Evolutionary conservation across 805 yeast genomes (phyloP).

Genomic region (Metschnikowia santaceciliae): DNA sequence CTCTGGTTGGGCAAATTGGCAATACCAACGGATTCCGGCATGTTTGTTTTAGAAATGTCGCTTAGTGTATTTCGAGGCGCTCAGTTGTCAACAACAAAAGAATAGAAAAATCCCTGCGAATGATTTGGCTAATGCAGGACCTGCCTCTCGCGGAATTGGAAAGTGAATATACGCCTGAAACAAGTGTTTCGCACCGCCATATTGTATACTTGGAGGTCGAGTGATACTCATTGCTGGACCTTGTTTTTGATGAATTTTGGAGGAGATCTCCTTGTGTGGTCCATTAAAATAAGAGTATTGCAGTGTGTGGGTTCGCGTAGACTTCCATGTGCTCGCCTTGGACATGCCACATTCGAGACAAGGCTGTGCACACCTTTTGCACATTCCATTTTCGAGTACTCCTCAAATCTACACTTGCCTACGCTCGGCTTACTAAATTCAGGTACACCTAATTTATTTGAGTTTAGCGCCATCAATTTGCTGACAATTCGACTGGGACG

Average conservation of each 20-base stretch:
- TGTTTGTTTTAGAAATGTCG: constrained; percentile 11
- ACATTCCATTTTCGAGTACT: neutral
- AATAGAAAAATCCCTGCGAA: constrained; percentile 6
- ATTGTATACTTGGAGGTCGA: neutral
- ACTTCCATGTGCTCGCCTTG: no score
- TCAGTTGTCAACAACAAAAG: constrained; percentile 5
- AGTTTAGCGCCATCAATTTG: neutral
- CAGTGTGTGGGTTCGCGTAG: no score
- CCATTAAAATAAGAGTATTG: no score
- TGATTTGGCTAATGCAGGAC: constrained; percentile 3
- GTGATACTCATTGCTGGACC: neutral
- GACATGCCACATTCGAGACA: no score
- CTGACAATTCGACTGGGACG: neutral
- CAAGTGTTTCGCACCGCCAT: neutral
- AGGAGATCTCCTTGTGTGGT: no score
- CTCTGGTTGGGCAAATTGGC: constrained; percentile 73
- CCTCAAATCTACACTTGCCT: neutral
- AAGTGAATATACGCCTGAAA: neutral
- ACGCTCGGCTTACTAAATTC: neutral
- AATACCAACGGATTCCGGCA: constrained; percentile 63
- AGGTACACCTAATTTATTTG: constrained; percentile 3
- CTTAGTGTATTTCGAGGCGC: neutral
- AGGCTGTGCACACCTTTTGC: neutral
- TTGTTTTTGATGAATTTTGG: no score
- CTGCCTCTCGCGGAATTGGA: neutral